Percentiles rank a stretch among this genome's conserved stretches.
phyloP scores from a whole-genome alignment of 345 rosid species.

The Lagerstroemia speciosa region DNA sequence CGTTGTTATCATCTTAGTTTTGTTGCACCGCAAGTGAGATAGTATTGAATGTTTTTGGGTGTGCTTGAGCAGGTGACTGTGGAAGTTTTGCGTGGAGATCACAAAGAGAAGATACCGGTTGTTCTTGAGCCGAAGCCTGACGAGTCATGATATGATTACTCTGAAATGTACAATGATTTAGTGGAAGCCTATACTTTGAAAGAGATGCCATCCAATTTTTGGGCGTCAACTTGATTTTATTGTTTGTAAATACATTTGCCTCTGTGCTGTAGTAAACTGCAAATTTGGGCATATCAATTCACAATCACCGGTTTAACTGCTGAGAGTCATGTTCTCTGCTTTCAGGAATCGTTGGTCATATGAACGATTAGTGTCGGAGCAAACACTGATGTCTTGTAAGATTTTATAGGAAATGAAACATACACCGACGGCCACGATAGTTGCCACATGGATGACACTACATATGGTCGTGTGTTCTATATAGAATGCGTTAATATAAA shows the following conservation, averaged over 20 bases:
- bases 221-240: slow-evolving; percentile 14
- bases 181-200: slow-evolving; percentile 6
- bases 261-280: neutral
- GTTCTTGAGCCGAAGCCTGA: slow-evolving; percentile 79
- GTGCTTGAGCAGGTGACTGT: slow-evolving; percentile 48
- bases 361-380: neutral
- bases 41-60: neutral
- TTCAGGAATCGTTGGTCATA: neutral
- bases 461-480: neutral
- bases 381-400: neutral
- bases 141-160: slow-evolving; percentile 38
- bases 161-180: slow-evolving; percentile 8
- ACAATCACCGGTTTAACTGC: neutral
- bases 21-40: neutral
- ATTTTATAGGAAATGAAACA: neutral
- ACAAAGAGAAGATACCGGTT: slow-evolving; percentile 81
- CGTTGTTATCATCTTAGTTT: neutral
- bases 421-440: no score
- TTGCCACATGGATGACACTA: no score
- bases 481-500: neutral
- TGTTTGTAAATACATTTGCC: slow-evolving; percentile 23
- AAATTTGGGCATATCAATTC: neutral
- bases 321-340: neutral
- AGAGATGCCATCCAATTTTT: slow-evolving; percentile 15
- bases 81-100: slow-evolving; percentile 91